phyloP scores from a whole-genome alignment of 1,284 basidiomycete genomes.

The Microbotryum intermedium region DNA sequence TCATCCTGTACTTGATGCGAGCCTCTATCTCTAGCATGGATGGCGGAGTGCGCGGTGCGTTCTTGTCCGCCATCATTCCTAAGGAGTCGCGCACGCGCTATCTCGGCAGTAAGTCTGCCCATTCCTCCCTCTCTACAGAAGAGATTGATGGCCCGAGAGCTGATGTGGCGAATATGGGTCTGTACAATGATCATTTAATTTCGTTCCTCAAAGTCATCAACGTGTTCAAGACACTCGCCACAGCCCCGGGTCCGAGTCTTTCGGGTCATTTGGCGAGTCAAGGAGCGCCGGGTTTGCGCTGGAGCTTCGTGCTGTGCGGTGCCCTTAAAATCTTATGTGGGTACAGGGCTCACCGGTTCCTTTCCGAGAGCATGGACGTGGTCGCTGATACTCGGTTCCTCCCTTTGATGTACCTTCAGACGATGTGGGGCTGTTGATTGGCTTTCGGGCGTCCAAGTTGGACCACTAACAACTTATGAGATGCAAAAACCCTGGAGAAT shows the following conservation, averaged over 20 bases:
- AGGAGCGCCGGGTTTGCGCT: slow-evolving; percentile 5
- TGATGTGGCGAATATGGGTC: too few species aligned
- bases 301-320: slow-evolving; percentile 14
- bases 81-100: slow-evolving; percentile 15
- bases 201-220: slow-evolving; percentile 10
- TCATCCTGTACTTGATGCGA: slow-evolving; percentile 15
- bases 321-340: slow-evolving; percentile 15
- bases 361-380: too few species aligned
- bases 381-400: too few species aligned
- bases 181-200: too few species aligned
- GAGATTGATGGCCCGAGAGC: too few species aligned
- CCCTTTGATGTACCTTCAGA: slow-evolving; percentile 6
- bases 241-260: slow-evolving; percentile 19
- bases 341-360: too few species aligned
- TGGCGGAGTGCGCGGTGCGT: slow-evolving; percentile 20
- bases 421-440: slow-evolving; percentile 11
- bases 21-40: slow-evolving; percentile 17
- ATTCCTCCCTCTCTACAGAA: too few species aligned
- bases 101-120: slow-evolving; percentile 15
- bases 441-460: slow-evolving; percentile 13
- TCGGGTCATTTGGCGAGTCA: slow-evolving; percentile 7
- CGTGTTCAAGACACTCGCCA: slow-evolving; percentile 25
- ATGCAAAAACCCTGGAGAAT: too few species aligned
- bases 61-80: slow-evolving; percentile 23
- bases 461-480: too few species aligned